Evolutionary conservation across 208 protist genomes (phyloP).

Genomic region (Naegleria lovaniensis): DNA sequence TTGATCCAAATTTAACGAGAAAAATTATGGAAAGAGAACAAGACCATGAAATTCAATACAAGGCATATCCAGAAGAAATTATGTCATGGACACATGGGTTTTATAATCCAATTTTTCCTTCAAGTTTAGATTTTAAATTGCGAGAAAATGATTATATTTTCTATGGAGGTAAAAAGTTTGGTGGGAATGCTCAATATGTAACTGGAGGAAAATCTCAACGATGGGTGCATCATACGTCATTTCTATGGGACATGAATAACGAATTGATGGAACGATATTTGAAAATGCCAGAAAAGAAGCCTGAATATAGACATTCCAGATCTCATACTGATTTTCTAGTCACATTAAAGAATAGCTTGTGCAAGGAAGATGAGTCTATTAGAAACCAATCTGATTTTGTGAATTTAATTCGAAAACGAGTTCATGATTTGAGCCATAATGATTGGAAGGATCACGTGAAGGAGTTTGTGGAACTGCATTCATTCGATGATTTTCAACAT

Average conservation of each 20-base stretch:
- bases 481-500: not conserved
- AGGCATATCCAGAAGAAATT: conserved; percentile 10
- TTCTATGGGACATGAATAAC: not conserved
- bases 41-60: not conserved
- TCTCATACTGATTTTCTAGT: not conserved
- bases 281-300: not conserved
- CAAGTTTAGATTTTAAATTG: not conserved
- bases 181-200: conserved; percentile 22
- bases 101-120: conserved; percentile 11
- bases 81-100: not conserved
- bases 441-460: not conserved
- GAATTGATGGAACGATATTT: not conserved
- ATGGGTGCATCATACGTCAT: conserved; percentile 3
- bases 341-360: not conserved
- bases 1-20: not conserved
- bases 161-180: not conserved
- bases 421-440: not conserved
- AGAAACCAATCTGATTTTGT: not conserved
- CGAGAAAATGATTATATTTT: conserved; percentile 22
- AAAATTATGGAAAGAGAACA: not conserved
- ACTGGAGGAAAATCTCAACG: not conserved
- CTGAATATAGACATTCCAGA: not conserved
- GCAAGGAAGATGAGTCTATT: not conserved
- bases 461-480: not conserved
- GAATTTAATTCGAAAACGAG: not conserved